Percentiles rank a stretch among this genome's conserved stretches.
Conservation (phyloP, 192 early-diverging fungal species). For the Umbelopsis ramanniana region DNA sequence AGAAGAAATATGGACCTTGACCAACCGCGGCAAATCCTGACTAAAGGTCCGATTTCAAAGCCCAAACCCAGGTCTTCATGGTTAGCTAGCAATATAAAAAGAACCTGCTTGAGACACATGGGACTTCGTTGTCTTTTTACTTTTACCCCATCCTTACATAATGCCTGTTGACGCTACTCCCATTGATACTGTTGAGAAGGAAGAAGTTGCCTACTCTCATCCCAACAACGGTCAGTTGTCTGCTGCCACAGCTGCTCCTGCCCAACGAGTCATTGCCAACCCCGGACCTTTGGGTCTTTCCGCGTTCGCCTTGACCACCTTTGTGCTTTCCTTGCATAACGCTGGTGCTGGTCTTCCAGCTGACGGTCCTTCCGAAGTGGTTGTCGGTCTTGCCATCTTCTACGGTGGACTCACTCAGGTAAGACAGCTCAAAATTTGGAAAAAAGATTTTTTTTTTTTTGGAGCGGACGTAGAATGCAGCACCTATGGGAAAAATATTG, state of each 20-base stretch:
- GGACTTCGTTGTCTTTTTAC: not conserved
- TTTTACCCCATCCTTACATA: not conserved
- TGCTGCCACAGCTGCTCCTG: conserved; percentile 37
- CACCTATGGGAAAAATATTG: not conserved
- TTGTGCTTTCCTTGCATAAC: conserved; percentile 76
- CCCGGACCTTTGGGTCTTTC: conserved; percentile 67
- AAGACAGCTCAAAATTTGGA: not conserved
- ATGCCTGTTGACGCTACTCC: conserved; percentile 18
- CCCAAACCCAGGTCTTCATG: too few species aligned
- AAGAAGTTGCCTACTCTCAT: not conserved
- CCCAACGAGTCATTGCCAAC: conserved; percentile 52
- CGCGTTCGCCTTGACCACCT: conserved; percentile 66
- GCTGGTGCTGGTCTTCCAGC: conserved; percentile 63
- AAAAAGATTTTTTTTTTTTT: not conserved
- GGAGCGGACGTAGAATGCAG: not conserved
- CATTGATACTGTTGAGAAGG: not conserved
- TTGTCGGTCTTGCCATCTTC: conserved; percentile 70
- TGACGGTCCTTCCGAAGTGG: conserved; percentile 56
- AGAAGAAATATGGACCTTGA: too few species aligned
- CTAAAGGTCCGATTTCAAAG: too few species aligned
- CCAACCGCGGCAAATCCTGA: too few species aligned
- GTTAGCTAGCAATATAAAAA: too few species aligned
- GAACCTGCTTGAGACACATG: too few species aligned
- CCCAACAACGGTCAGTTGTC: not conserved
- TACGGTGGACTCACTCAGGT: conserved; percentile 77